Evolutionary conservation across 306 rosid genomes (phyloP).

Genomic region (Hippophae gyantsensis): DNA sequence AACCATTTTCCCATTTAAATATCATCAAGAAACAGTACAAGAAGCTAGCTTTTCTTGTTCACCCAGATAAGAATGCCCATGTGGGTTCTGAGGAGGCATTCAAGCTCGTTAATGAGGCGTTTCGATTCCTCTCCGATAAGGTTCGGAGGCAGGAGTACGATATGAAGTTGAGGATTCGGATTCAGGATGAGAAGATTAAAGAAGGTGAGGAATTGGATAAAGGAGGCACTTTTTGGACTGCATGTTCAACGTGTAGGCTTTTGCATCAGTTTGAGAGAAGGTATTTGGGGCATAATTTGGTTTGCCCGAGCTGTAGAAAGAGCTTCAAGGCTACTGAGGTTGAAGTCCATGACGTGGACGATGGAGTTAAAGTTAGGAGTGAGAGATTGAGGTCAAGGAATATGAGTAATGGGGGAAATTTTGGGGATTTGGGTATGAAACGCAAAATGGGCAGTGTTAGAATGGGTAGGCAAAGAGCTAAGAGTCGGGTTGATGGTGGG

Average conservation of each 20-base stretch:
- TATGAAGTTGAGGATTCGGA: slow-evolving; percentile 42
- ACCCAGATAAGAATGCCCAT: slow-evolving; percentile 55
- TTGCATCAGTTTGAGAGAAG: slow-evolving; percentile 72
- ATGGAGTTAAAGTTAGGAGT: slow-evolving; percentile 30
- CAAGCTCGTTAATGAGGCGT: slow-evolving; percentile 64
- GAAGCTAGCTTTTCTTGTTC: slow-evolving; percentile 56
- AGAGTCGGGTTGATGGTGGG: slow-evolving; percentile 9
- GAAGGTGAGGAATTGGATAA: slow-evolving; percentile 9
- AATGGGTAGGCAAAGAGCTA: slow-evolving; percentile 16
- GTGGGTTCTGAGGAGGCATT: slow-evolving; percentile 61
- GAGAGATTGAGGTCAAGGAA: slow-evolving; percentile 19
- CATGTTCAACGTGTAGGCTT: slow-evolving; percentile 59
- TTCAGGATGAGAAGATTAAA: slow-evolving; percentile 42
- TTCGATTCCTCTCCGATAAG: slow-evolving; percentile 51
- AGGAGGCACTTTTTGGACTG: slow-evolving; percentile 65
- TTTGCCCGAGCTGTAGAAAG: slow-evolving; percentile 70
- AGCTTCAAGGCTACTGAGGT: slow-evolving; percentile 63
- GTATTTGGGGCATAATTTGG: slow-evolving; percentile 52
- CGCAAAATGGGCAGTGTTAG: slow-evolving; percentile 6
- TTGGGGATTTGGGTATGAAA: slow-evolving; percentile 7
- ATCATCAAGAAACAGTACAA: slow-evolving; percentile 54
- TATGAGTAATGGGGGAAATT: slow-evolving; percentile 2
- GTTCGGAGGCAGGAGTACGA: slow-evolving; percentile 51
- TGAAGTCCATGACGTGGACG: slow-evolving; percentile 21
- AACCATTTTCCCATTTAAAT: slow-evolving; percentile 49